Percentiles rank a stretch among this genome's conserved stretches.
Conservation (phyloP, 331 rosid species). For the Malus hybrid region DNA sequence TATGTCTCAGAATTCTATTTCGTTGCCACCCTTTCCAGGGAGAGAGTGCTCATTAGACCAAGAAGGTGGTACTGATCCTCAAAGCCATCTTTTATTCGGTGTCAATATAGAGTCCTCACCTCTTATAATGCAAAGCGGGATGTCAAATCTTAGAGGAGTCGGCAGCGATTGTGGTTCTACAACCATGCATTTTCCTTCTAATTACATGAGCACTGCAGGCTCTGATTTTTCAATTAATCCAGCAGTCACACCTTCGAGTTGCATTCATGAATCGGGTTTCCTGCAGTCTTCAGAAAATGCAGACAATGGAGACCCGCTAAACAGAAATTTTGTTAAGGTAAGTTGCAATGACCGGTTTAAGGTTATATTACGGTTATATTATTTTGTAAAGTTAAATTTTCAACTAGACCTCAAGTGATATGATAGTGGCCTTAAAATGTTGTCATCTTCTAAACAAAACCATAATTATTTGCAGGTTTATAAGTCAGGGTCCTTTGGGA, state of each 20-base stretch:
- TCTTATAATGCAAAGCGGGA: constrained; percentile 71
- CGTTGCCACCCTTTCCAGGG: constrained; percentile 95
- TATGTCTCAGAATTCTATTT: constrained; percentile 44
- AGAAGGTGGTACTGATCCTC: constrained; percentile 75
- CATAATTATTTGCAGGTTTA: constrained; percentile 45
- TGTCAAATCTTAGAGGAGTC: constrained; percentile 62
- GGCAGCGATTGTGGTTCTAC: constrained; percentile 42
- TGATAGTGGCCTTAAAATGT: not conserved
- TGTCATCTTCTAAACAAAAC: not conserved
- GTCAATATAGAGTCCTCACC: constrained; percentile 80
- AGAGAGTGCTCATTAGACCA: constrained; percentile 77
- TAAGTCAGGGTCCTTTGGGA: constrained; percentile 81
- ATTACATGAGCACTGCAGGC: constrained; percentile 51
- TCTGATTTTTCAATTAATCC: constrained; percentile 55
- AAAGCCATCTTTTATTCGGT: constrained; percentile 77
- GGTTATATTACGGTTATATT: not conserved
- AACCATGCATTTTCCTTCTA: constrained; percentile 56
- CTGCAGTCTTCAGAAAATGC: constrained; percentile 55
- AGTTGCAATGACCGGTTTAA: constrained; percentile 1
- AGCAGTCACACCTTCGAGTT: constrained; percentile 45
- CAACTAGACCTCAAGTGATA: not conserved
- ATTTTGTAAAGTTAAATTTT: not conserved
- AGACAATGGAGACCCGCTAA: constrained; percentile 51
- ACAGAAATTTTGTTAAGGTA: constrained; percentile 87
- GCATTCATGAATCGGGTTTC: constrained; percentile 61